Base-by-base conservation (phyloP, 768 basidiomycete genomes). In the Kwoniella sp. region DNA sequence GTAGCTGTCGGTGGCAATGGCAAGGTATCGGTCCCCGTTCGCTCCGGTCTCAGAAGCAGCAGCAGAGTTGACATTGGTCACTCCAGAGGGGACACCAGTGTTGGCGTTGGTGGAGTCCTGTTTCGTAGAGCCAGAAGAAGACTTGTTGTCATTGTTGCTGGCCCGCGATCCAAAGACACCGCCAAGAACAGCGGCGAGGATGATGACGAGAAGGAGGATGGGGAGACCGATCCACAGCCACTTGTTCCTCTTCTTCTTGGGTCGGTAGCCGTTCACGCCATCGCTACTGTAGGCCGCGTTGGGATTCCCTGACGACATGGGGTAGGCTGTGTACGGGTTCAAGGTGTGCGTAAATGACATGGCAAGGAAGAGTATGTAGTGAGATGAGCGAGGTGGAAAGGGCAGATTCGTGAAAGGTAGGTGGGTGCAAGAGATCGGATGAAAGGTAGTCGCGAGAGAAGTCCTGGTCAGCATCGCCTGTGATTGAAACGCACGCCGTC, bases 1-100 rank as follows among this genome's bases (percentile, higher is more conserved):
- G 70, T 82, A 93, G 42, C 82, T 79, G 67, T 91, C 80, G 15
- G 91, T 95, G 5, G 83, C 82, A 1, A 85, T 85, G 25, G 90
- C 82, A 66, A 84, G 88, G 33, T 69, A 68, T 23, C 32, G 45
- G 27, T 68, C 53, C 20, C 70, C 68, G 51, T 72, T 65, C 23
- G 70, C 71, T 11, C 62, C 68, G 5, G 72, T 71, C 20, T 51
- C 56, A 10, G 70, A 65, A 9, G 61, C 53, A 20, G 44, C 52
- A 17, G 48, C 64, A 10, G 61, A 51, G 44, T 60, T 69, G 53
- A 63, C 51, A 34, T 43, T 47, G 25, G 52, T 46, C 10, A 58
- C 53, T 14, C 56, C 56, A n/a, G 44, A 50, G 5, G 59, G 59
- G 3, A 58, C 42, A 47, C 59, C 59, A 8, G 63, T 59, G 45